Evolutionary conservation across 2,329 filamentous ascomycete genomes (phyloP).

Genomic region (Fusarium bactridioides): DNA sequence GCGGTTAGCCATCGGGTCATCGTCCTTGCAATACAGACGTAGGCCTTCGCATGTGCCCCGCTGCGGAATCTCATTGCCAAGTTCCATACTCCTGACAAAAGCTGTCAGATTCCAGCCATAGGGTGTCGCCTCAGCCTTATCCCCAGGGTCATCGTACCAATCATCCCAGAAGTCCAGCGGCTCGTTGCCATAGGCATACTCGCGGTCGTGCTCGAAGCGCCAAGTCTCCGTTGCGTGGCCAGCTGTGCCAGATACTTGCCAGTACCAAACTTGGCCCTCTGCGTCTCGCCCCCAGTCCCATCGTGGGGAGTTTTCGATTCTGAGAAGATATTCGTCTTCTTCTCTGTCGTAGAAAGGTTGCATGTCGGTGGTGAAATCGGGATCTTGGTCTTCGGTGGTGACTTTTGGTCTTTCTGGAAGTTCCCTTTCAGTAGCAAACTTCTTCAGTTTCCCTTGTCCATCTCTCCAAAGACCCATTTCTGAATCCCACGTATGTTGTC

Average conservation of each 20-base stretch:
- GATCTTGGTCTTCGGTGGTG: not conserved
- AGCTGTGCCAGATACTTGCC: not conserved
- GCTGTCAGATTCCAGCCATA: not conserved
- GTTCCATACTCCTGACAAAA: not conserved
- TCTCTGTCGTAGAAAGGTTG: not conserved
- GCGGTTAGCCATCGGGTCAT: not conserved
- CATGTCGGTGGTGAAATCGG: not conserved
- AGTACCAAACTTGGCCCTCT: not conserved
- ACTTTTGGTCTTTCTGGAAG: not conserved
- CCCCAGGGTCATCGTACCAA: not conserved
- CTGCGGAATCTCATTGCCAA: not conserved
- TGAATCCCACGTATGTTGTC: not conserved
- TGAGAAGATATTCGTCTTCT: not conserved
- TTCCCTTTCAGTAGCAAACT: not conserved
- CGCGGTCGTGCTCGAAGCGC: conserved; percentile 1
- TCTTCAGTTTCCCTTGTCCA: not conserved
- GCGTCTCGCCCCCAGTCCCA: conserved; percentile 15
- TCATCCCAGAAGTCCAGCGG: conserved; percentile 10
- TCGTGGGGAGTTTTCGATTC: not conserved
- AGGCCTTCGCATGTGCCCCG: not conserved
- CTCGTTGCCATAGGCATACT: not conserved
- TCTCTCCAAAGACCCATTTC: conserved; percentile 8
- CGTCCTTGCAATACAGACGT: not conserved
- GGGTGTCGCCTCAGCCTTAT: not conserved
- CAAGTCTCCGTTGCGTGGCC: conserved; percentile 1